Evolutionary conservation across 2,329 filamentous ascomycete genomes (phyloP).

Genomic region (Pochonia chlamydosporia): DNA sequence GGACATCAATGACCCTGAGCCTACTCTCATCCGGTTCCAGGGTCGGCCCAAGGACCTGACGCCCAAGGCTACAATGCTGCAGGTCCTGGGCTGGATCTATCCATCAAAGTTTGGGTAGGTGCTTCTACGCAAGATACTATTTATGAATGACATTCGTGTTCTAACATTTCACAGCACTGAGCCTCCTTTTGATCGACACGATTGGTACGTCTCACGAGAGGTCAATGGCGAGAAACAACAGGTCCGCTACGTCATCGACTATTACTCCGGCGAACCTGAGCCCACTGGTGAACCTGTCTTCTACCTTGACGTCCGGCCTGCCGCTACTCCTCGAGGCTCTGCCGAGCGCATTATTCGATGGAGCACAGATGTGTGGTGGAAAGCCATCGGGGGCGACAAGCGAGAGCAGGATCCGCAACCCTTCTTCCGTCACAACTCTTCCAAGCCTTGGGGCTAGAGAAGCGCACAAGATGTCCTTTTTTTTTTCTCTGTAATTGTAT

Average conservation of each 20-base stretch:
- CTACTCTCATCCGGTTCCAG: constrained; percentile 79
- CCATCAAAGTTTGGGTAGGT: constrained; percentile 72
- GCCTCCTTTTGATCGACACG: constrained; percentile 91
- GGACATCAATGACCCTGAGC: constrained; percentile 51
- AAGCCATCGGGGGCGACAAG: constrained; percentile 67
- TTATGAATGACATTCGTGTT: neutral
- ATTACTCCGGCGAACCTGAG: constrained; percentile 80
- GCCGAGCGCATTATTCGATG: constrained; percentile 80
- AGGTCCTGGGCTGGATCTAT: constrained; percentile 72
- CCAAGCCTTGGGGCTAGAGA: constrained; percentile 12
- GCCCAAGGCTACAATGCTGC: constrained; percentile 81
- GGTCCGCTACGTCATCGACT: constrained; percentile 93
- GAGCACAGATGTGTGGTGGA: constrained; percentile 93
- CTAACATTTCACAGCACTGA: constrained; percentile 49
- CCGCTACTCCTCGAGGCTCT: constrained; percentile 72
- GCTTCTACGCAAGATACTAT: constrained; percentile 2
- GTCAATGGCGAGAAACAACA: constrained; percentile 64
- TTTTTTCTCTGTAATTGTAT: neutral
- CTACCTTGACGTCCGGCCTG: constrained; percentile 89
- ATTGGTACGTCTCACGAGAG: constrained; percentile 86
- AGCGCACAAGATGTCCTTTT: neutral
- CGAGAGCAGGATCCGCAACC: constrained; percentile 38
- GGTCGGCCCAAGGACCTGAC: constrained; percentile 85
- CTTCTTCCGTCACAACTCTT: constrained; percentile 23
- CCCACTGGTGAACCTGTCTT: constrained; percentile 89